Conservation (phyloP, 2,329 filamentous ascomycete species). For the Fusarium citri region DNA sequence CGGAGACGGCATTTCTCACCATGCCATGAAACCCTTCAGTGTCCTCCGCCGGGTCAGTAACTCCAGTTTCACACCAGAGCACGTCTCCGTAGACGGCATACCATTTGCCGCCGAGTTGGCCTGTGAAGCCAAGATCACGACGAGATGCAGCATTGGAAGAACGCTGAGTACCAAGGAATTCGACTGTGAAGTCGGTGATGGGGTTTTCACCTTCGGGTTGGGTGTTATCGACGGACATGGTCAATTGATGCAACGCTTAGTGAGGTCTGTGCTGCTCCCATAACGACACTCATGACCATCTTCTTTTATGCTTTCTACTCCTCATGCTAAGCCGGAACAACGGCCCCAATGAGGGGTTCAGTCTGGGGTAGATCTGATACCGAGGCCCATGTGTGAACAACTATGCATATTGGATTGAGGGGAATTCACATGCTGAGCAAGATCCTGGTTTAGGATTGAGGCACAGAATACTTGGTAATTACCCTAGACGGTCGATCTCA, state of each 20-base stretch:
- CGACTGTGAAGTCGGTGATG: constrained; percentile 43
- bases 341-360: neutral
- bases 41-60: constrained; percentile 48
- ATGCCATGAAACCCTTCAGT: constrained; percentile 54
- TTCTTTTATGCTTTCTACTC: neutral
- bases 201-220: constrained; percentile 52
- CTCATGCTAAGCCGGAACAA: neutral
- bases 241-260: accelerated
- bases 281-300: accelerated
- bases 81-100: constrained; percentile 52
- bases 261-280: accelerated
- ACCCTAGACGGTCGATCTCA: neutral
- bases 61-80: constrained; percentile 51
- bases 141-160: constrained; percentile 54
- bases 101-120: constrained; percentile 52
- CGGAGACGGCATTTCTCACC: constrained; percentile 54
- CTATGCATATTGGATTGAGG: constrained; percentile 8
- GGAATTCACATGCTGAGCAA: neutral
- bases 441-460: constrained; percentile 3
- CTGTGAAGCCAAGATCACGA: constrained; percentile 54
- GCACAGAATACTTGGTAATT: neutral
- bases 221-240: constrained; percentile 51
- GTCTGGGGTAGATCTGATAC: neutral
- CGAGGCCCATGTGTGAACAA: constrained; percentile 31
- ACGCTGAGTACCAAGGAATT: constrained; percentile 52